Evolutionary conservation across 192 early-diverging fungal genomes (phyloP).

Genomic region (Rhizophagus sp.): DNA sequence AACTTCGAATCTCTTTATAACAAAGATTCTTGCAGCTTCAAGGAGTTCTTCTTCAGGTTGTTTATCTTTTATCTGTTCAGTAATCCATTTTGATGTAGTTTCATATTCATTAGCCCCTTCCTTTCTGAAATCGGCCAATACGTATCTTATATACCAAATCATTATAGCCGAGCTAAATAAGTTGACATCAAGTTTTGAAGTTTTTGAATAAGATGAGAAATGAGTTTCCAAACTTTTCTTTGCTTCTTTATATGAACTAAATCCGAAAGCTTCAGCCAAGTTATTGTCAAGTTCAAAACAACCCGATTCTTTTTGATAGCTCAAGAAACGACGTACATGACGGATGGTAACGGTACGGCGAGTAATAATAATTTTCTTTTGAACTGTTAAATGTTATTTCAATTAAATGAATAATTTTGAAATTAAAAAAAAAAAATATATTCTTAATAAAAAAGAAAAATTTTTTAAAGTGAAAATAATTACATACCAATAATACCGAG

Average conservation of each 20-base stretch:
- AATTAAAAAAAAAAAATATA: too few relatives aligned
- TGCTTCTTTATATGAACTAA: constrained; percentile 10
- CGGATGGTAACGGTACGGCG: not conserved
- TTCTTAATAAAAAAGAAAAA: too few relatives aligned
- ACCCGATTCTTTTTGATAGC: constrained; percentile 16
- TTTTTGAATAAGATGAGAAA: constrained; percentile 12
- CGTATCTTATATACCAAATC: constrained; percentile 24
- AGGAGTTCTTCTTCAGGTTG: constrained; percentile 11
- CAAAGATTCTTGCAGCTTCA: not conserved
- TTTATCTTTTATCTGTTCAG: constrained; percentile 3
- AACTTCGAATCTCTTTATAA: constrained; percentile 20
- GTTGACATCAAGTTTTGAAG: not conserved
- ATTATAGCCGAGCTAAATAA: constrained; percentile 18
- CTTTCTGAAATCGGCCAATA: not conserved
- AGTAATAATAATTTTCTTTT: not conserved
- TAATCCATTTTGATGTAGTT: constrained; percentile 2
- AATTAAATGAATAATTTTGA: too few relatives aligned
- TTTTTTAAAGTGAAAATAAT: too few relatives aligned
- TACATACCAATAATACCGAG: too few relatives aligned
- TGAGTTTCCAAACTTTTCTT: not conserved
- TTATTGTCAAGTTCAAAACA: constrained; percentile 6
- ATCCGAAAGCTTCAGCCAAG: not conserved
- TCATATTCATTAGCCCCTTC: constrained; percentile 9
- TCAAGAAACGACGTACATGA: constrained; percentile 13
- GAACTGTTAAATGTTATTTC: not conserved